Percentiles rank a stretch among this genome's conserved stretches.
phyloP scores from a whole-genome alignment of 352 stramenopile genomes.

The Phytophthora pisi region DNA sequence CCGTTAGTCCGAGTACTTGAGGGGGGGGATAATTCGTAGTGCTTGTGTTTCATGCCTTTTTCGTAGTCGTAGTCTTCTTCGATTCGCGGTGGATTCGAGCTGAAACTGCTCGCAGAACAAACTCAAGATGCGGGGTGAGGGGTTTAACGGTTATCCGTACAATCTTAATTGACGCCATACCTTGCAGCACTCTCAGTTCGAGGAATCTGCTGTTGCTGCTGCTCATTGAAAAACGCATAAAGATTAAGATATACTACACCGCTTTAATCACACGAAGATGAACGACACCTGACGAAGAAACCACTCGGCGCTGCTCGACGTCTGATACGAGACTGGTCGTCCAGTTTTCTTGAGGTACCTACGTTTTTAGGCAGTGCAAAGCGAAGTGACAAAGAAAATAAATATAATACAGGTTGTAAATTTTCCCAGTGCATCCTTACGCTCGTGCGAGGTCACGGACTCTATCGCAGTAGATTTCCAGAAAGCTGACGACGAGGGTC shows the following conservation, averaged over 20 bases:
- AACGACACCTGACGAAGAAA: slow-evolving; percentile 72
- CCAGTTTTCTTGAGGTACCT: slow-evolving; percentile 81
- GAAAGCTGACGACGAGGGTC: slow-evolving; percentile 89
- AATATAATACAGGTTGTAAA: neutral
- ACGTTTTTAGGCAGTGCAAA: slow-evolving; percentile 5
- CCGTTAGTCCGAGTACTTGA: neutral
- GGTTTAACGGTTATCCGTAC: neutral
- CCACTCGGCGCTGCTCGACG: slow-evolving; percentile 81
- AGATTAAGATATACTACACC: neutral
- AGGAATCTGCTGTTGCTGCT: slow-evolving; percentile 64
- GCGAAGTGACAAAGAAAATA: neutral
- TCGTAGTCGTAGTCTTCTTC: slow-evolving; percentile 88
- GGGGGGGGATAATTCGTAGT: neutral
- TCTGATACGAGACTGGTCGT: slow-evolving; percentile 73
- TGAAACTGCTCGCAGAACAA: slow-evolving; percentile 45
- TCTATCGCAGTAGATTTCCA: slow-evolving; percentile 95
- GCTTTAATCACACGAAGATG: neutral
- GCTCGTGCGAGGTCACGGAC: slow-evolving; percentile 91
- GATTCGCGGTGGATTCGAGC: slow-evolving; percentile 48
- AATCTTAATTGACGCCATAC: slow-evolving; percentile 21
- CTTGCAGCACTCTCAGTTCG: slow-evolving; percentile 69
- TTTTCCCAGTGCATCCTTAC: slow-evolving; percentile 43
- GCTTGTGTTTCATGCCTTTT: slow-evolving; percentile 45
- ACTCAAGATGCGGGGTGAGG: slow-evolving; percentile 1
- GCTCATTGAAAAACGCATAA: neutral